These are phyloP conservation scores for Megacollybia marginata DNA, from an alignment of 768 basidiomycete species.

Conservation along the genomic window DNA sequence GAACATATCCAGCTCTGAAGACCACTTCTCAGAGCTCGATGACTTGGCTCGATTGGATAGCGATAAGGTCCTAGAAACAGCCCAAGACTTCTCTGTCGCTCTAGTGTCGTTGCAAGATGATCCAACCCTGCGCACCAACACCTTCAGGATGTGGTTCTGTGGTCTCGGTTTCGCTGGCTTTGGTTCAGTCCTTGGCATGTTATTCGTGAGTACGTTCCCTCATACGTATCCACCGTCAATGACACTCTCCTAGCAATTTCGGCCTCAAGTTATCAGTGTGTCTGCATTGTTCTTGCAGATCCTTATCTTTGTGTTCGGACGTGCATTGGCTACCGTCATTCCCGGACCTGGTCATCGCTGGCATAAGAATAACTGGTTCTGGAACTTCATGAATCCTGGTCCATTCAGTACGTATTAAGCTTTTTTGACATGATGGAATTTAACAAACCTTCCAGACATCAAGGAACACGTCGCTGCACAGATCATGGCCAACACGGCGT, in stretches of 20 bases:
- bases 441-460: conserved; percentile 17
- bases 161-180: conserved; percentile 20
- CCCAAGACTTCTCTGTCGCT: conserved; percentile 14
- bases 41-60: no score
- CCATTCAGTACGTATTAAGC: conserved; percentile 22
- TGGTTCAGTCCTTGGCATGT: conserved; percentile 20
- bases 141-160: conserved; percentile 22
- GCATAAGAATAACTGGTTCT: conserved; percentile 10
- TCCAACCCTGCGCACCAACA: conserved; percentile 20
- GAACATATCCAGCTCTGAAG: no score
- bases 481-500: conserved; percentile 37
- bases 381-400: conserved; percentile 35
- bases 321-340: conserved; percentile 5
- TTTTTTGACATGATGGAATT: no score
- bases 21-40: no score
- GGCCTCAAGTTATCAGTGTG: conserved; percentile 5
- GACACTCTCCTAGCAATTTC: conserved; percentile 10
- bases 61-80: conserved; percentile 8
- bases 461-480: conserved; percentile 38
- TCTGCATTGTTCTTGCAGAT: conserved; percentile 9
- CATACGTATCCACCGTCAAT: conserved; percentile 20
- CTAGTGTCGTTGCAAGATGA: conserved; percentile 21
- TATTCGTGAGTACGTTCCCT: conserved; percentile 11
- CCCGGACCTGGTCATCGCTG: conserved; percentile 3
- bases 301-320: conserved; percentile 6